These are phyloP conservation scores for Psilocybe azurescens DNA, from an alignment of 768 basidiomycete species.

Conservation along the genomic window DNA sequence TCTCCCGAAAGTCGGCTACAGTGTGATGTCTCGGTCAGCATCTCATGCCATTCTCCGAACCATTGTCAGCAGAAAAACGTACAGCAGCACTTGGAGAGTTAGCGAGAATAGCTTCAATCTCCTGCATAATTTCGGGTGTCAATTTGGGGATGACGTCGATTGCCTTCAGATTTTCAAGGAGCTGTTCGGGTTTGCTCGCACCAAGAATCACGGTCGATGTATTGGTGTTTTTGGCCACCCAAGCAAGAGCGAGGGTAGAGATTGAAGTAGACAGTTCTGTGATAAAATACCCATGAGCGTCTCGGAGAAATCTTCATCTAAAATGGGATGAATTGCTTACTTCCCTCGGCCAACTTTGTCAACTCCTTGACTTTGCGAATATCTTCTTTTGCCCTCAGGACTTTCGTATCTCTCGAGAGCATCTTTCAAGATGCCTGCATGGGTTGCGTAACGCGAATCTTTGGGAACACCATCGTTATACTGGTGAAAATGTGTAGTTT, in stretches of 20 bases:
- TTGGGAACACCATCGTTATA: conserved; percentile 81
- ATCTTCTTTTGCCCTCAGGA: conserved; percentile 67
- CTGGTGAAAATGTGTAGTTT: conserved; percentile 28
- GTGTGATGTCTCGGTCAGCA: not conserved
- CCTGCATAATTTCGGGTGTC: conserved; percentile 65
- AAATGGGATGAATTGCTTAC: conserved; percentile 27
- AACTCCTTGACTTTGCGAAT: conserved; percentile 73
- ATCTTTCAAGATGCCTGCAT: conserved; percentile 56
- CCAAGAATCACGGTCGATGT: conserved; percentile 75
- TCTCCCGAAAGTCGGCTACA: conserved; percentile 13
- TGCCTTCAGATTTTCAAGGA: conserved; percentile 73
- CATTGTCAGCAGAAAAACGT: conserved; percentile 21
- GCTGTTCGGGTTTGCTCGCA: conserved; percentile 66
- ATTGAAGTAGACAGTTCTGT: conserved; percentile 49
- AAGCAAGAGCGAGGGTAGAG: conserved; percentile 78
- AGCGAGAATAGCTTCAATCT: conserved; percentile 72
- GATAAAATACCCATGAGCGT: not conserved
- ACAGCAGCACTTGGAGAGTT: conserved; percentile 51
- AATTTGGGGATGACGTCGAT: conserved; percentile 76
- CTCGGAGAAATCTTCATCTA: not conserved
- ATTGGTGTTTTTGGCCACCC: conserved; percentile 74
- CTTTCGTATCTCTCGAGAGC: conserved; percentile 56
- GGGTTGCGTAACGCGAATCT: conserved; percentile 69
- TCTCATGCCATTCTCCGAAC: not conserved
- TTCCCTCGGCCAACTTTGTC: conserved; percentile 63